These are phyloP conservation scores for Capsicum baccatum DNA, from an alignment of 257 asterid genomes.

Conservation along the genomic window DNA sequence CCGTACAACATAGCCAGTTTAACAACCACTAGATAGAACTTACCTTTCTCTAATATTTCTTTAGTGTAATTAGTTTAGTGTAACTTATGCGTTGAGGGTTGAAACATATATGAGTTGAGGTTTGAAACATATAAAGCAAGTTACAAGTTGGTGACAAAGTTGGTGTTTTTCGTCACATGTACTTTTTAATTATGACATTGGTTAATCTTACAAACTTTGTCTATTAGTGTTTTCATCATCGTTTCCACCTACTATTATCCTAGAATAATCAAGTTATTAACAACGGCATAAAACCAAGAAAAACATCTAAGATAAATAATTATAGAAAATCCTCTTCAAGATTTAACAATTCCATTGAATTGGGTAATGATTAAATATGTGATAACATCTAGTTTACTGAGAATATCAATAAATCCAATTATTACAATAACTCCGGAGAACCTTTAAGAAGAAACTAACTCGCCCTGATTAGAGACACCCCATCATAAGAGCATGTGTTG, in stretches of 20 bases:
- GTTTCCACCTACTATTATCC: background rate
- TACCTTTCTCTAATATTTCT: background rate
- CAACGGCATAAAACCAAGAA: slow-evolving; percentile 19
- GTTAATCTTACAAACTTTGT: slow-evolving; percentile 15
- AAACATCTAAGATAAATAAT: background rate
- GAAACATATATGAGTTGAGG: background rate
- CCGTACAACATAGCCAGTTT: background rate
- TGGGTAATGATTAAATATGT: background rate
- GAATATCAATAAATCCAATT: background rate
- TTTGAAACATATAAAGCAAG: slow-evolving; percentile 17
- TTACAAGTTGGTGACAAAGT: background rate
- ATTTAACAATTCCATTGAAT: slow-evolving; percentile 25
- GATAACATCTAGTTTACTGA: background rate
- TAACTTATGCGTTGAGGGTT: background rate
- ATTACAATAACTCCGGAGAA: background rate
- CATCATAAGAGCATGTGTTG: background rate
- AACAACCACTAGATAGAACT: background rate
- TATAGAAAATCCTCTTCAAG: background rate
- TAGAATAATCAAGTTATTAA: background rate
- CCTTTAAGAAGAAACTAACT: background rate
- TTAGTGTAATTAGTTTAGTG: background rate
- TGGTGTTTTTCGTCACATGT: background rate
- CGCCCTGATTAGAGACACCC: background rate
- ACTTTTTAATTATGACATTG: background rate
- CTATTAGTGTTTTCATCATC: background rate